Conservation (phyloP, 108 stramenopile species). For the Nitzschia palea region DNA sequence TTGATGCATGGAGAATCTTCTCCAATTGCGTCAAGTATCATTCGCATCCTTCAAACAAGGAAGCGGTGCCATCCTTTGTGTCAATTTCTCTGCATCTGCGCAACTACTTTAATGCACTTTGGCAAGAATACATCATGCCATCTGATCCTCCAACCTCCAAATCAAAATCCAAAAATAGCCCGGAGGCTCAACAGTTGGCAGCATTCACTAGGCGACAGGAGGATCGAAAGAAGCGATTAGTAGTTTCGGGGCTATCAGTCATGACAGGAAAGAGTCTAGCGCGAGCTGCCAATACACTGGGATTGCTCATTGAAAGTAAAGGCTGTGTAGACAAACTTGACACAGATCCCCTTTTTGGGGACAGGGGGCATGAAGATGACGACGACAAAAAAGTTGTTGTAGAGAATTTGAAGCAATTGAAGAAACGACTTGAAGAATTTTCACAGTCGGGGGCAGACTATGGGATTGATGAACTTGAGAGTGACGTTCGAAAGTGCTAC, state of each 20-base stretch:
- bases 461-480: constrained; percentile 61
- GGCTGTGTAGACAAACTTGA: constrained; percentile 75
- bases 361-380: constrained; percentile 25
- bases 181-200: constrained; percentile 21
- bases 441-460: constrained; percentile 44
- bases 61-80: constrained; percentile 82
- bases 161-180: constrained; percentile 10
- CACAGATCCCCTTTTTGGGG: constrained; percentile 55
- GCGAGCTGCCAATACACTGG: constrained; percentile 42
- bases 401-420: constrained; percentile 27
- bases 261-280: constrained; percentile 56
- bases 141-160: constrained; percentile 59
- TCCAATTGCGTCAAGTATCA: constrained; percentile 86
- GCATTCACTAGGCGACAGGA: constrained; percentile 56
- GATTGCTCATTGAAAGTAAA: constrained; percentile 56
- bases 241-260: constrained; percentile 61
- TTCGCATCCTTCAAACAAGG: constrained; percentile 75
- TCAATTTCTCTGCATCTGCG: constrained; percentile 81
- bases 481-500: constrained; percentile 65
- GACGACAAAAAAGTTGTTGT: constrained; percentile 41
- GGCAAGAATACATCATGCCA: constrained; percentile 84
- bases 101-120: constrained; percentile 84
- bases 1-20: constrained; percentile 90
- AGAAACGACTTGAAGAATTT: constrained; percentile 12
- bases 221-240: constrained; percentile 56